Base-by-base conservation (phyloP, 2,329 filamentous ascomycete genomes). In the Decorospora gaudefroyi region DNA sequence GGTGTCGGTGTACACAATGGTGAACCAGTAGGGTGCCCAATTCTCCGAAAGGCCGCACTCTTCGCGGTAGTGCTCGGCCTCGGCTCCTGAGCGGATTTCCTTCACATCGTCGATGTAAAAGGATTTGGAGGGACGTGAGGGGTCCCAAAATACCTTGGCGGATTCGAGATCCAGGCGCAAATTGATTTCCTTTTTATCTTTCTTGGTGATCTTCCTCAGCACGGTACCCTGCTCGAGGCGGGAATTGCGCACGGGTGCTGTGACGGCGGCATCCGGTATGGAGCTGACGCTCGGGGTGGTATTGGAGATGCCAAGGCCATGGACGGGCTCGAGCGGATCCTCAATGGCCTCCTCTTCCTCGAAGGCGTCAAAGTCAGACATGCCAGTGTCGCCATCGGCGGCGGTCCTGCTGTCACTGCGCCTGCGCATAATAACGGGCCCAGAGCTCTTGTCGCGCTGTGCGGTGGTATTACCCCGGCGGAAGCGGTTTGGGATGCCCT, bases 101-200 rank as follows among this genome's bases (percentile, higher is more conserved):
- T 88, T 87, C 61, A 99, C 92, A 67, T 97, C 90, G 62, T 99
- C 93, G 51, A 99, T 88, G 69, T 95, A 95, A 53, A 99, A 87
- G 39, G 83, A 84, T 68, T 96, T 97, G 16, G 84, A 82, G 1
- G 87, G 85, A 23, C 88, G 84, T 6, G 80, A 82, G 32, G 84
- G 81, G 69, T 95, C 88, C 92, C 92, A 97, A 17, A 81, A 87
- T 16, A 99, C 88, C 69, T 90, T 93, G 49, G 88, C 91, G 1
- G 87, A 82, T 62, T 92, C 87, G 16, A 87, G 79, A 61, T 97
- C 90, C 16, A 97, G 82, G 38, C 86, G 82, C 59, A 96, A 83
- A 17, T 80, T 81, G 65, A 93, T 90, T 41, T 79, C 76, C 52
- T 85, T 84, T 57, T 79, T 85, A 68, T 82, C 85, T 64, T 92